Evolutionary conservation across 441 rosid genomes (phyloP).

Genomic region (Gossypium davidsonii): DNA sequence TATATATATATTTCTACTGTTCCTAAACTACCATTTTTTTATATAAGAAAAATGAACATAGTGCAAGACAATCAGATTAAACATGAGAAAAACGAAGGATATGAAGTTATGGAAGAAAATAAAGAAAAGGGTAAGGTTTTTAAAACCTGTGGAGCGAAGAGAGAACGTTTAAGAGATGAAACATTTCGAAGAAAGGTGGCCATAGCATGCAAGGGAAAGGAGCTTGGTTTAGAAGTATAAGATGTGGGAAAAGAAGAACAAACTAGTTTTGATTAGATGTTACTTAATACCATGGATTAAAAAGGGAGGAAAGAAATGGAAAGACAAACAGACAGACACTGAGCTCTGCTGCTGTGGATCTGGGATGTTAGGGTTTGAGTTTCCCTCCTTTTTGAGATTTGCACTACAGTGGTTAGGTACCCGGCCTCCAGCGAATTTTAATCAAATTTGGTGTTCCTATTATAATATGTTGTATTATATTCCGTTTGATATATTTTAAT

Average conservation of each 20-base stretch:
- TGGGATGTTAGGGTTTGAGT: constrained; percentile 4
- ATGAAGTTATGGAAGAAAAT: not conserved
- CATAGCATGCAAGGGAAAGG: not conserved
- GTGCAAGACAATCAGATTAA: not conserved
- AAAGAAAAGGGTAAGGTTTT: not conserved
- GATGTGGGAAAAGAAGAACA: constrained; percentile 1
- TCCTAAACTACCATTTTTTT: not conserved
- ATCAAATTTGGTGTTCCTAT: no score
- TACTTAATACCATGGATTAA: not conserved
- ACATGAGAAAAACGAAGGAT: not conserved
- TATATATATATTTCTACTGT: not conserved
- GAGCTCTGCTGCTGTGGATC: not conserved
- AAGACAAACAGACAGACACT: not conserved
- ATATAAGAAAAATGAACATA: not conserved
- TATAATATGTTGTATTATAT: no score
- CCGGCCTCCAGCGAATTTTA: no score
- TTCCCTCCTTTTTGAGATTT: not conserved
- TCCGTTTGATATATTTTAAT: not conserved
- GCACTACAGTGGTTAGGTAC: no score
- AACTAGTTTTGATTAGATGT: not conserved
- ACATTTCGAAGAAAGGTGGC: constrained; percentile 34
- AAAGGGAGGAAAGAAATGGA: constrained; percentile 2
- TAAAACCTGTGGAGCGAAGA: constrained; percentile 44
- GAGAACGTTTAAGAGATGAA: constrained; percentile 38
- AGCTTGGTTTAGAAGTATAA: not conserved